Percentiles rank a stretch among this genome's conserved stretches.
phyloP scores from a whole-genome alignment of 2,329 filamentous ascomycete species.

The Fusarium transvaalense region DNA sequence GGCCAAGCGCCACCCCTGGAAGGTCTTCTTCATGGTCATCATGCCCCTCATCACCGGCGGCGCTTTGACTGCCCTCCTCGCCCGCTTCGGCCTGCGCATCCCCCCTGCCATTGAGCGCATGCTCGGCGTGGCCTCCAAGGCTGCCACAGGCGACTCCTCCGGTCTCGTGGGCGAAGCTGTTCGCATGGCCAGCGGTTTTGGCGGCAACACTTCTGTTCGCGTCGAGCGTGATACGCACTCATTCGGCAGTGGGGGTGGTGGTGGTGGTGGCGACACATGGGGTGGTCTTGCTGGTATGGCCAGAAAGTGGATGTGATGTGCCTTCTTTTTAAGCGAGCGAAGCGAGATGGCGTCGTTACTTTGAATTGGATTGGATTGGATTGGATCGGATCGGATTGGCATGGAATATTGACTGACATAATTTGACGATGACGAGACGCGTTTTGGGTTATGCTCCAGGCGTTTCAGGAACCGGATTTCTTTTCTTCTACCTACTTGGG shows the following conservation, averaged over 20 bases:
- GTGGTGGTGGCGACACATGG: conserved; percentile 51
- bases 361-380: background rate
- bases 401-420: conserved; percentile 7
- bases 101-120: conserved; percentile 73
- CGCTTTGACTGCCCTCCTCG: conserved; percentile 80
- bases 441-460: conserved; percentile 31
- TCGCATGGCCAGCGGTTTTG: conserved; percentile 61
- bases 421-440: conserved; percentile 18
- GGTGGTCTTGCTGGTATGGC: conserved; percentile 56
- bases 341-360: conserved; percentile 17
- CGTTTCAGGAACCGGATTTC: conserved; percentile 39
- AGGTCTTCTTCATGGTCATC: conserved; percentile 88
- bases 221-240: conserved; percentile 55
- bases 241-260: conserved; percentile 49
- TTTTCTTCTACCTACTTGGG: conserved; percentile 5
- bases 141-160: conserved; percentile 61
- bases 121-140: conserved; percentile 66
- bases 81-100: conserved; percentile 82
- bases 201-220: conserved; percentile 41
- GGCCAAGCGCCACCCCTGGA: conserved; percentile 84
- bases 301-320: conserved; percentile 58
- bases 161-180: conserved; percentile 68
- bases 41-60: conserved; percentile 90
- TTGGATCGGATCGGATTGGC: background rate
- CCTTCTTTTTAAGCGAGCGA: conserved; percentile 4